Conservation (phyloP, 176 grass and related monocot species). For the Saccharum spontaneum region DNA sequence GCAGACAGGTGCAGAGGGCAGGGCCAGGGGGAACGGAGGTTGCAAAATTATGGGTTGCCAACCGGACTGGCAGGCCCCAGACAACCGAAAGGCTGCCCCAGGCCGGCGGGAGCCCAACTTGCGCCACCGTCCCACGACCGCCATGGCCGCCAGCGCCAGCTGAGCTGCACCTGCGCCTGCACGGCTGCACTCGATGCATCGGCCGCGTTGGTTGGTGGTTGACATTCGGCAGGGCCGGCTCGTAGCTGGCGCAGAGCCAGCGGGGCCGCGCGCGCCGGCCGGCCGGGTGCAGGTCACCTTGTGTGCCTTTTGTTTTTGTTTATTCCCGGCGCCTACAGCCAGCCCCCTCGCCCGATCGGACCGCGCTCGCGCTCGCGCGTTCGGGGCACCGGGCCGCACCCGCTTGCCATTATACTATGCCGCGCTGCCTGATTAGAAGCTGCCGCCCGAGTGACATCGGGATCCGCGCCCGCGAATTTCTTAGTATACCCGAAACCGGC, state of each 20-base stretch:
- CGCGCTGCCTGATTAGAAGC: background rate
- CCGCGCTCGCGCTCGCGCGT: background rate
- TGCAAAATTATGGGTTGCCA: slow-evolving; percentile 12
- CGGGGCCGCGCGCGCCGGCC: slow-evolving; percentile 33
- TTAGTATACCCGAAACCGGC: background rate
- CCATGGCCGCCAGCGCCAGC: slow-evolving; percentile 16
- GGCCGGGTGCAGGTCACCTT: slow-evolving; percentile 29
- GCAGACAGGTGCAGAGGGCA: background rate
- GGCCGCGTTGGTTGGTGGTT: slow-evolving; percentile 21
- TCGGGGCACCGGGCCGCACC: background rate
- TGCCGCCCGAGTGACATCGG: slow-evolving; percentile 26
- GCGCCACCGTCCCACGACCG: slow-evolving; percentile 46
- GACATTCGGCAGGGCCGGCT: slow-evolving; percentile 29
- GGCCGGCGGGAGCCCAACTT: slow-evolving; percentile 46
- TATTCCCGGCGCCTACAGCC: background rate
- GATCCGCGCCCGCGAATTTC: slow-evolving; percentile 43
- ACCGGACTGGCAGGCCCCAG: slow-evolving; percentile 3
- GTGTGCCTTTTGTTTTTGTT: slow-evolving; percentile 25
- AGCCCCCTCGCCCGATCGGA: background rate
- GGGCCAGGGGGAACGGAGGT: background rate
- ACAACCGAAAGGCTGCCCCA: slow-evolving; percentile 29
- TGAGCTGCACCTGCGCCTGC: slow-evolving; percentile 23
- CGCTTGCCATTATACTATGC: slow-evolving; percentile 33
- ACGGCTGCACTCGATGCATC: background rate
- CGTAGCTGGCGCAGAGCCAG: slow-evolving; percentile 20